Evolutionary conservation across 2,329 filamentous ascomycete genomes (phyloP).

Genomic region (Westerdykella sp.): DNA sequence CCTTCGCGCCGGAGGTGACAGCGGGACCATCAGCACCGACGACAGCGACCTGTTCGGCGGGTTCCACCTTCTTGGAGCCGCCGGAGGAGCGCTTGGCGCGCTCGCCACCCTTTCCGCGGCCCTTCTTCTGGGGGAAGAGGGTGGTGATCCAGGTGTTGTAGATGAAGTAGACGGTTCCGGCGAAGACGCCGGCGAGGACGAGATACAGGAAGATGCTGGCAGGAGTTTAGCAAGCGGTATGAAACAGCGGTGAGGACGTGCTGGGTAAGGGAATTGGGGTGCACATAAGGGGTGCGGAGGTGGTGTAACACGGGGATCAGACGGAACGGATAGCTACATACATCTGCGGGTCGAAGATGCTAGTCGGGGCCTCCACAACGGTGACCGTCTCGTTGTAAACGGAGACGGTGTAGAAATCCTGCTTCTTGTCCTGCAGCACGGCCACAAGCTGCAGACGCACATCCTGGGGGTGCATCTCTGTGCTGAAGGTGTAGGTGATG

Average conservation of each 20-base stretch:
- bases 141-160: conserved; percentile 97
- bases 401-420: conserved; percentile 66
- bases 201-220: conserved; percentile 93
- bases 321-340: conserved; percentile 44
- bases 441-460: conserved; percentile 71
- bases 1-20: conserved; percentile 62
- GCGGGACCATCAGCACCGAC: conserved; percentile 66
- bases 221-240: conserved; percentile 9
- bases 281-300: neutral
- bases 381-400: conserved; percentile 77
- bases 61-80: conserved; percentile 63
- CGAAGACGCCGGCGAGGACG: conserved; percentile 73
- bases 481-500: conserved; percentile 76
- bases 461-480: conserved; percentile 90
- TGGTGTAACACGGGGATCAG: neutral
- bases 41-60: conserved; percentile 52
- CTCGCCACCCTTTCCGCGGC: conserved; percentile 57
- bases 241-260: neutral
- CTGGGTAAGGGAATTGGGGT: too few species aligned
- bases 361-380: conserved; percentile 84
- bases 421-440: conserved; percentile 61
- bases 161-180: conserved; percentile 83
- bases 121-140: conserved; percentile 80
- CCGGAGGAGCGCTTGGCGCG: conserved; percentile 55
- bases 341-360: conserved; percentile 94